Evolutionary conservation across 1,284 basidiomycete genomes (phyloP), one percentile per base, ranked within the genome.

Genomic region (Heliocybe sulcata): DNA sequence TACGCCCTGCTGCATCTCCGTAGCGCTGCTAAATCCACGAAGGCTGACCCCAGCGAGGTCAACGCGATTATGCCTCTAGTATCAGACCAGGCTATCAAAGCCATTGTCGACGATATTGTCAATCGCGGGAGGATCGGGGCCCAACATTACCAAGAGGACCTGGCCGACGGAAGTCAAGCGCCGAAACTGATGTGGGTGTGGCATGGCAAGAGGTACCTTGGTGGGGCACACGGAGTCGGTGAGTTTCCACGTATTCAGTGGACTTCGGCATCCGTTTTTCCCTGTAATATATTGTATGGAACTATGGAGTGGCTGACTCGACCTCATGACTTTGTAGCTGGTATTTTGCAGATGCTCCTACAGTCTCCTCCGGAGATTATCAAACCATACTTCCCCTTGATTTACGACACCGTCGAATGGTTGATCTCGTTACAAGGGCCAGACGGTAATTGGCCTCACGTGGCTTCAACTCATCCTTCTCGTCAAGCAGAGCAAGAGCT

Each of bases 111-210:
- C 38, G 74, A 75, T 20, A 77, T 83, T 57, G 65, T 82, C 25
- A 54, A 57, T 29, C 69, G 77, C 52, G 80, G 80, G 26, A 67
- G 63, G 55, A 57, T 65, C 26, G 80, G 79, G 1, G 74, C 76
- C 1, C 60, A 57, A 51, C 55, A 58, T 20, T 77, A 77, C 47
- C 35, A 33, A 10, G 56, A 58, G 35, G 60, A 66, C 29, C 56
- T 65, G 1, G 57, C 62, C 54, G 57, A 50, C 57, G 27, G 62
- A 56, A 33, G 61, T 25, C 20, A 58, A 22, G 56, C 59, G 2
- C 70, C 76, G 0, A 72, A 76, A 3, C 68, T 82, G 29, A 81
- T 81, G 79, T 82, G 80, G 81, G 69, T 65, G 9, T 82, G 80
- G 80, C 75, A 79, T 59, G 68, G 71, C 16, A 79, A 75, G 60